Conservation (phyloP, 768 basidiomycete genomes). For the Thelephora aurantiotincta region DNA sequence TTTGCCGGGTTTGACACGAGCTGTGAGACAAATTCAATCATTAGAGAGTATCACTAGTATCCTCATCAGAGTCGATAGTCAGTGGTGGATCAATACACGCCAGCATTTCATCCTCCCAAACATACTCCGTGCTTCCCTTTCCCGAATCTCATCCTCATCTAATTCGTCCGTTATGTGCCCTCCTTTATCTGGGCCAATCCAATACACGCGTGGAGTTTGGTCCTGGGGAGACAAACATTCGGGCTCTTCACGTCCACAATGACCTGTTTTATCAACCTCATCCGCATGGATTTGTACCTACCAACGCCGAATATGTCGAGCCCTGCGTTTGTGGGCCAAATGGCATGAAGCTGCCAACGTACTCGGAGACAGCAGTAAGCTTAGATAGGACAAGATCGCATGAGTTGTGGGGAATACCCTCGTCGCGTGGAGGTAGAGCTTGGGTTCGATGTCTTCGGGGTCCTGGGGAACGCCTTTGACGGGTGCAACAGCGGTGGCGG, state of each 20-base stretch:
- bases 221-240: too few relatives aligned
- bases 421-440: constrained; percentile 43
- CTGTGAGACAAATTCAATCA: too few relatives aligned
- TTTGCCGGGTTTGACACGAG: too few relatives aligned
- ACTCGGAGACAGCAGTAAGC: constrained; percentile 33
- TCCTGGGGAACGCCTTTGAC: constrained; percentile 9
- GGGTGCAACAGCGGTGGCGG: constrained; percentile 24
- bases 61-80: too few relatives aligned
- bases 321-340: constrained; percentile 45
- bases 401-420: constrained; percentile 43
- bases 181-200: too few relatives aligned
- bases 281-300: constrained; percentile 27
- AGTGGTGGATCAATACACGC: too few relatives aligned
- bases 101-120: too few relatives aligned
- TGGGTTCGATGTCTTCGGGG: constrained; percentile 20
- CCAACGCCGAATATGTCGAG: constrained; percentile 13
- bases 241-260: constrained; percentile 42
- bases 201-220: too few relatives aligned
- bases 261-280: constrained; percentile 54
- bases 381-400: constrained; percentile 57
- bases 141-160: too few relatives aligned
- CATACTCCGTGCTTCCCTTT: too few relatives aligned
- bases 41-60: too few relatives aligned
- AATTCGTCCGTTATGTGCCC: too few relatives aligned
- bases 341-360: constrained; percentile 51